Percentiles rank a stretch among this genome's conserved stretches.
phyloP scores from a whole-genome alignment of 768 basidiomycete genomes.

The Suillus occidentalis region DNA sequence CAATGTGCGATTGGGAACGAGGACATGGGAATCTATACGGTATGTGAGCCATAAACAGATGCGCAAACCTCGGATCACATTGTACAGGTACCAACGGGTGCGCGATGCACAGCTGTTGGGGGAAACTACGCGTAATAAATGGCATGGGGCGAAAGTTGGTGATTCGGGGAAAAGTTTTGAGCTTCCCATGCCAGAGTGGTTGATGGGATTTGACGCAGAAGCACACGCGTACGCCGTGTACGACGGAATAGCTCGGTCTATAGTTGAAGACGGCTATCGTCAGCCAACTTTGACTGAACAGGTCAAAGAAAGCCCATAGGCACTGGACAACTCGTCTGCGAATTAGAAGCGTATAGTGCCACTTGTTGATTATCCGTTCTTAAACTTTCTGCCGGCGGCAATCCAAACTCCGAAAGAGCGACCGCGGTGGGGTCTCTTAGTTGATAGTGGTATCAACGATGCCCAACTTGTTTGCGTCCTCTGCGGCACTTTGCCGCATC shows the following conservation, averaged over 20 bases:
- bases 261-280: slow-evolving; percentile 25
- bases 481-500: neutral
- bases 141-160: slow-evolving; percentile 22
- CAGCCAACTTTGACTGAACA: slow-evolving; percentile 11
- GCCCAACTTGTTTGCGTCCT: neutral
- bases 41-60: slow-evolving; percentile 1
- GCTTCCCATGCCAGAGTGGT: slow-evolving; percentile 27
- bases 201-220: slow-evolving; percentile 29
- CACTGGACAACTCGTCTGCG: neutral
- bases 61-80: neutral
- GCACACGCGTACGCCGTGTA: slow-evolving; percentile 24
- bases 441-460: neutral
- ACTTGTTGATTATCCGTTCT: neutral
- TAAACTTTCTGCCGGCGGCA: neutral
- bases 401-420: neutral
- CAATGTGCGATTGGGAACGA: slow-evolving; percentile 8
- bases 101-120: slow-evolving; percentile 21
- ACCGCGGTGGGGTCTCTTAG: neutral
- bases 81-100: slow-evolving; percentile 26
- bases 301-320: neutral
- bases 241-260: slow-evolving; percentile 21
- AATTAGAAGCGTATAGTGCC: neutral
- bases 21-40: slow-evolving; percentile 18
- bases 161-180: slow-evolving; percentile 15
- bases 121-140: slow-evolving; percentile 25